Conservation (phyloP, 164 flowering plant genomes). For the Buxus sempervirens region DNA sequence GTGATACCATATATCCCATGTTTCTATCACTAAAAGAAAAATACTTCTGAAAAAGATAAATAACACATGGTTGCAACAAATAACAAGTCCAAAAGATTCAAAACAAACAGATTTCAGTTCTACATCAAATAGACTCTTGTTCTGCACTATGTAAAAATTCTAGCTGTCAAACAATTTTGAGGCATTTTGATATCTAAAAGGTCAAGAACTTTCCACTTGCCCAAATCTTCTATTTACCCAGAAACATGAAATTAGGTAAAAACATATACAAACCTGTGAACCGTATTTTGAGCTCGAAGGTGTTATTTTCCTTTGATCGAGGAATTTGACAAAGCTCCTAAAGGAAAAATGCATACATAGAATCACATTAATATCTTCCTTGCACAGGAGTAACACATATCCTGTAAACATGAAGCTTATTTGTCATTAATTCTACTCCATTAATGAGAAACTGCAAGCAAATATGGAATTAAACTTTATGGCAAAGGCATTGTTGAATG, state of each 20-base stretch:
- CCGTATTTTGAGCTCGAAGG: conserved; percentile 72
- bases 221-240: not conserved
- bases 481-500: not conserved
- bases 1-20: no score
- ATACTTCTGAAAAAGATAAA: no score
- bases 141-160: no score
- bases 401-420: no score
- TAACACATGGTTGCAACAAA: no score
- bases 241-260: not conserved
- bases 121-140: no score
- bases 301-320: conserved; percentile 61
- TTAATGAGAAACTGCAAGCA: not conserved
- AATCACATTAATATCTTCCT: not conserved
- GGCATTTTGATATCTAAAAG: not conserved
- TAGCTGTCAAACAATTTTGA: no score
- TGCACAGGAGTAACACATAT: not conserved
- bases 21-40: no score
- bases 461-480: not conserved
- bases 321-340: conserved; percentile 83
- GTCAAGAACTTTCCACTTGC: not conserved
- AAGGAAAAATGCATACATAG: conserved; percentile 8
- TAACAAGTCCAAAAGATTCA: no score
- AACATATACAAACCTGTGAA: conserved; percentile 64
- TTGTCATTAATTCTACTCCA: no score
- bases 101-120: no score